Base-by-base conservation (phyloP, 345 rosid species). In the Passiflora organensis region DNA sequence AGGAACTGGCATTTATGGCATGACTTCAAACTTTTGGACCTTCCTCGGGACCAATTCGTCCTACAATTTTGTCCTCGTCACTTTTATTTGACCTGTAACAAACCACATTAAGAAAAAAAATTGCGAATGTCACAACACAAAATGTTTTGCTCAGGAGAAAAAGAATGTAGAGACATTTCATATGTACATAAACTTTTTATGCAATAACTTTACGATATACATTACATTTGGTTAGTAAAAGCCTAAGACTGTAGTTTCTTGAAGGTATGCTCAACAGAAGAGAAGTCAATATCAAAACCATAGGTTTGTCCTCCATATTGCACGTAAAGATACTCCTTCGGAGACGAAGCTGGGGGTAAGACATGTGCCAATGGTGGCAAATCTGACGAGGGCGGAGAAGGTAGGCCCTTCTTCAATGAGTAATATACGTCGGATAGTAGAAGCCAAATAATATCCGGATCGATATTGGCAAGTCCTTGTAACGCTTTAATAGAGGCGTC, bases 381-480 rank as follows among this genome's bases (percentile, higher is more conserved):
- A 41, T 75, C 80, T 6, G 72, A 23, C 9, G 72, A 56, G 2
- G 95, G 88, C 3, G 90, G 88, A 0, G 59, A 44, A 60, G 86
- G 87, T 36, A 63, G 15, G 46, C 73, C 68, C 52, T 63, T 77
- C 82, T 77, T 78, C 63, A 71, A 23, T 20, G 94, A 67, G 73
- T 69, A 89, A 61, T 89, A 84, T 41, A 89, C 85, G 58, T 93
- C 99, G 0, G 94, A 89, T 58, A 93, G 61, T 45, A 89, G 87
- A 63, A 93, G 79, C 96, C 99, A 86, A 17, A 91, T 72, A 36
- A 93, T 91, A 74, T 93, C 99, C 24, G 96, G 74, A 68, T 93
- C 96, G 2, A 93, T 62, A 20, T 74, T 68, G 14, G 94, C 89
- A 36, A 93, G 89, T 53, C 89, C 99, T 19, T 42, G 62, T 55